Evolutionary conservation across 805 yeast species (phyloP).

Genomic region (Cyberlindnera suaveolens): DNA sequence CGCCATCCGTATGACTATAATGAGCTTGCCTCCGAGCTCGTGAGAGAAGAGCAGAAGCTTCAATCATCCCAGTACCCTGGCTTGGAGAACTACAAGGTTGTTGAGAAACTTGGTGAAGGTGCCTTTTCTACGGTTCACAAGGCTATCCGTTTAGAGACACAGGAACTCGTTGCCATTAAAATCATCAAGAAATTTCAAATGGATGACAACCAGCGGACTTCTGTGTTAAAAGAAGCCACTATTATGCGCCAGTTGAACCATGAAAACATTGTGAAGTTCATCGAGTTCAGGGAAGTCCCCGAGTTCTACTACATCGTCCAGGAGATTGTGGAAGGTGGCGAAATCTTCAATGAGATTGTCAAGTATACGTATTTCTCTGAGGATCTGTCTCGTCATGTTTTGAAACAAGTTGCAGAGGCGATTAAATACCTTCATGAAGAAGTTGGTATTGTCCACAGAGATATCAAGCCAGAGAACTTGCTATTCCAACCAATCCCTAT

Average conservation of each 20-base stretch:
- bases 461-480: conserved; percentile 92
- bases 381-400: conserved; percentile 54
- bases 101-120: conserved; percentile 65
- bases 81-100: conserved; percentile 25
- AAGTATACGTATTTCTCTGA: conserved; percentile 49
- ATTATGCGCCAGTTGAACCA: conserved; percentile 45
- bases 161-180: conserved; percentile 61
- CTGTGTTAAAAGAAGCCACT: conserved; percentile 35
- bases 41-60: conserved; percentile 18
- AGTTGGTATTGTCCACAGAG: conserved; percentile 91
- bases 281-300: conserved; percentile 49
- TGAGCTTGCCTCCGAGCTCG: conserved; percentile 23
- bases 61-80: conserved; percentile 22
- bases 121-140: conserved; percentile 85
- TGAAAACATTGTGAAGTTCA: conserved; percentile 52
- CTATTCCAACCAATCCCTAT: conserved; percentile 47
- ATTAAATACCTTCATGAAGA: conserved; percentile 88
- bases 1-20: conserved; percentile 16
- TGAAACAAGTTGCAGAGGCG: conserved; percentile 74
- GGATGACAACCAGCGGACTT: conserved; percentile 33
- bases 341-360: conserved; percentile 70
- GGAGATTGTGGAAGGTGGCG: conserved; percentile 59
- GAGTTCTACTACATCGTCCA: conserved; percentile 61
- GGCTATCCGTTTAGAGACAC: conserved; percentile 44
- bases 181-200: conserved; percentile 51